Evolutionary conservation across 2,329 filamentous ascomycete species (phyloP).

Genomic region (Aureobasidium namibiae): DNA sequence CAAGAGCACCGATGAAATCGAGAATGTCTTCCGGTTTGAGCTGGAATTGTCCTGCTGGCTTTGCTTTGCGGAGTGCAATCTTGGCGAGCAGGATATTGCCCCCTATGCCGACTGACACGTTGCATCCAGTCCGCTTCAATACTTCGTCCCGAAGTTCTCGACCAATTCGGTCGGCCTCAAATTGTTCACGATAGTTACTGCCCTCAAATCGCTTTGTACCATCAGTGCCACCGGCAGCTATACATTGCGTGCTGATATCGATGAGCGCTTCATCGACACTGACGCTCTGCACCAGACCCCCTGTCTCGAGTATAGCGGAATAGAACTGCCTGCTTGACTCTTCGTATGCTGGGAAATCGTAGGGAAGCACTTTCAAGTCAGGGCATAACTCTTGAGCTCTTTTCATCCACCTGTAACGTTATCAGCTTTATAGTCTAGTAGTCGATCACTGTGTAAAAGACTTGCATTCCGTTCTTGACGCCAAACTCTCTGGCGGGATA

Average conservation of each 20-base stretch:
- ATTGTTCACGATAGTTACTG: slow-evolving; percentile 68
- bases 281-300: slow-evolving; percentile 85
- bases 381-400: slow-evolving; percentile 74
- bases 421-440: not conserved
- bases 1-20: slow-evolving; percentile 66
- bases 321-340: slow-evolving; percentile 85
- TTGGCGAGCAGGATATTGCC: slow-evolving; percentile 86
- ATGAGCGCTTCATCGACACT: slow-evolving; percentile 93
- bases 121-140: slow-evolving; percentile 68
- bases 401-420: slow-evolving; percentile 68
- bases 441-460: not conserved
- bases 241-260: slow-evolving; percentile 67
- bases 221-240: slow-evolving; percentile 57
- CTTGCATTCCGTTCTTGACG: slow-evolving; percentile 83
- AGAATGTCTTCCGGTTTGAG: slow-evolving; percentile 74
- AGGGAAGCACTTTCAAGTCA: slow-evolving; percentile 80
- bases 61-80: slow-evolving; percentile 80
- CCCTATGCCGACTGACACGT: slow-evolving; percentile 88
- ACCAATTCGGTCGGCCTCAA: slow-evolving; percentile 66
- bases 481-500: slow-evolving; percentile 81
- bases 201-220: slow-evolving; percentile 58
- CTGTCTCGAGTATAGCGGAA: slow-evolving; percentile 67
- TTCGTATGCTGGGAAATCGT: slow-evolving; percentile 93
- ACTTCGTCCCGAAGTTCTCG: slow-evolving; percentile 58
- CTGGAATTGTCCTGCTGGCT: slow-evolving; percentile 87